A percentile compares a stretch with the other conserved stretches of the same genome.
These are phyloP conservation scores for Claviceps sorghi DNA, from an alignment of 2,329 filamentous ascomycete species.

Conservation along the genomic window DNA sequence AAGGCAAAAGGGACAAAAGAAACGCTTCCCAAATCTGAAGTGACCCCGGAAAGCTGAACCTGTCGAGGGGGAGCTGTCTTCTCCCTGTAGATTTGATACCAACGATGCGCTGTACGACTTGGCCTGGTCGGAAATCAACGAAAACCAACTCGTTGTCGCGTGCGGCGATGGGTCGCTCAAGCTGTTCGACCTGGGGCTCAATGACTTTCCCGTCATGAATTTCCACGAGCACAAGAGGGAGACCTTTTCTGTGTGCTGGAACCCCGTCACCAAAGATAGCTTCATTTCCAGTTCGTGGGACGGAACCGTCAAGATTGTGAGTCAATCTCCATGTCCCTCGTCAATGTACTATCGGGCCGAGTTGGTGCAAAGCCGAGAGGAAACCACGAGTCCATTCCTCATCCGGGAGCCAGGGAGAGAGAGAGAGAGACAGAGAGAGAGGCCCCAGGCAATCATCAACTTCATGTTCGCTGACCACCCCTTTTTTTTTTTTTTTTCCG, in stretches of 20 bases:
- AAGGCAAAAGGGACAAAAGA: neutral
- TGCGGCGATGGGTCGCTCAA: conserved; percentile 91
- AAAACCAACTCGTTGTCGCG: conserved; percentile 80
- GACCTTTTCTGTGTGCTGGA: conserved; percentile 88
- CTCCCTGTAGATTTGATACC: conserved; percentile 64
- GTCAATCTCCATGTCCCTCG: conserved; percentile 8
- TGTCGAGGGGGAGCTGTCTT: neutral
- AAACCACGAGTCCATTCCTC: neutral
- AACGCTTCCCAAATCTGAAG: neutral
- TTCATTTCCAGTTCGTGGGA: conserved; percentile 94
- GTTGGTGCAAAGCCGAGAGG: neutral
- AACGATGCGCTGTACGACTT: conserved; percentile 94
- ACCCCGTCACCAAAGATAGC: conserved; percentile 74
- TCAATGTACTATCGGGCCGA: neutral
- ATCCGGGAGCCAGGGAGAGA: no score
- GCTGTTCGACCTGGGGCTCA: conserved; percentile 72
- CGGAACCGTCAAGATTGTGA: conserved; percentile 76
- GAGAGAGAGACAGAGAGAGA: neutral
- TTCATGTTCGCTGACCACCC: neutral
- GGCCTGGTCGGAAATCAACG: conserved; percentile 90
- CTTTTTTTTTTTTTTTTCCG: no score
- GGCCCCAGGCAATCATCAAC: no score
- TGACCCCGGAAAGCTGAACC: neutral
- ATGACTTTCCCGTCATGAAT: conserved; percentile 75
- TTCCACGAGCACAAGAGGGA: conserved; percentile 92